Evolutionary conservation across 2,329 filamentous ascomycete genomes (phyloP), one percentile per base, ranked within the genome.

Genomic region (Phialophora chinensis): DNA sequence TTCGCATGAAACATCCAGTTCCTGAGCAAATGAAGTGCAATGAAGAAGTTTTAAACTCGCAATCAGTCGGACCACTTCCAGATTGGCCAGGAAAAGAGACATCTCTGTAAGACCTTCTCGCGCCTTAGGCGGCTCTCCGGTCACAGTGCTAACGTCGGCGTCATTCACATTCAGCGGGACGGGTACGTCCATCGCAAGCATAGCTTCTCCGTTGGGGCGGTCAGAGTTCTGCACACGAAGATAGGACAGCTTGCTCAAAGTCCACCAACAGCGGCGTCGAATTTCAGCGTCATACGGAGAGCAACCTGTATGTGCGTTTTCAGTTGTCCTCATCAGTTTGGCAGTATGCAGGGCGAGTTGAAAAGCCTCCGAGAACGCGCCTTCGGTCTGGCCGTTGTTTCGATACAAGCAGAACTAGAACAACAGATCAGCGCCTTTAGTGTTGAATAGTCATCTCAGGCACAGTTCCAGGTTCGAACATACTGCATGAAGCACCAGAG

Each of bases 251-350:
- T 35, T 56, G n/a, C 27, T 7, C 6, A 56, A 29, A 2, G 31
- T 56, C 27, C 53, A 56, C 27, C 53, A 56, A 56, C 53, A 56
- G n/a, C 53, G 53, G 14, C 53, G 25, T 56, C 31, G 27, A 7
- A 56, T 35, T 23, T 56, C 53, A n/a, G 7, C 17, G 17, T 56
- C 53, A 56, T 38, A 23, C 7, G 53, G 27, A 56, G 53, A 17
- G 33, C 27, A 20, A 7, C 10, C 25, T 56, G 25, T 17, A n/a
- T 33, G 17, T n/a, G 23, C 53, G n/a, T n/a, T 17, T 33, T 33
- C n/a, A 33, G 23, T 29, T 56, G 7, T n/a, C 17, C 27, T 23
- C 17, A 38, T n/a, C 20, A 6, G 53, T 14, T 29, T 23, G 7
- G 29, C 25, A 33, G 33, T 23, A 17, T 35, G 12, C 12, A 56